phyloP scores from a whole-genome alignment of 371 early-diverging fungal species.

The Circinella minor region DNA sequence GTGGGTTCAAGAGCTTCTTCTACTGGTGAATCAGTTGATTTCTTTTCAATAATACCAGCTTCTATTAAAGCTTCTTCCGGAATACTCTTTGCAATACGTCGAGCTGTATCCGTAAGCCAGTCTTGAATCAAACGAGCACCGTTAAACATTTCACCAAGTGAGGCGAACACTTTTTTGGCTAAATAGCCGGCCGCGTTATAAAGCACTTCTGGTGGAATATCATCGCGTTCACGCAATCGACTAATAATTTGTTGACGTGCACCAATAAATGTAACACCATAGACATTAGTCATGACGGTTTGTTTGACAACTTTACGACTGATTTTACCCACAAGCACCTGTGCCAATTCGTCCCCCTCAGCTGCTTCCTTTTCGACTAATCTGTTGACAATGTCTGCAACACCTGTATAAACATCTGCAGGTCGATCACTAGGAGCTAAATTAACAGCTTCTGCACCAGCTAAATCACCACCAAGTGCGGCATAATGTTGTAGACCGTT shows the following conservation, averaged over 20 bases:
- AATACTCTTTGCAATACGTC: slow-evolving; percentile 81
- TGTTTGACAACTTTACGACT: slow-evolving; percentile 97
- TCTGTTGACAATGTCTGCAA: slow-evolving; percentile 78
- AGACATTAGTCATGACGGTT: slow-evolving; percentile 99
- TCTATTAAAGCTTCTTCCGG: slow-evolving; percentile 65
- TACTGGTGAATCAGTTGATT: not conserved
- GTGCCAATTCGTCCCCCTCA: slow-evolving; percentile 60
- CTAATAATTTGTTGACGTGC: slow-evolving; percentile 89
- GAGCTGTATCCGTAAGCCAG: slow-evolving; percentile 93
- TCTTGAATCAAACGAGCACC: slow-evolving; percentile 91
- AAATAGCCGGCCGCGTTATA: slow-evolving; percentile 69
- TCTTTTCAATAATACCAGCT: slow-evolving; percentile 31
- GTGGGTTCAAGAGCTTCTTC: slow-evolving; percentile 9
- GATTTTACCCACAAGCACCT: slow-evolving; percentile 68
- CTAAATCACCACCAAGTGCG: slow-evolving; percentile 93
- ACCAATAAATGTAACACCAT: slow-evolving; percentile 97
- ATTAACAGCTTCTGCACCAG: slow-evolving; percentile 94
- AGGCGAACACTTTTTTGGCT: slow-evolving; percentile 84
- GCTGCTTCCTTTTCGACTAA: slow-evolving; percentile 71
- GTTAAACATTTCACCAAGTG: slow-evolving; percentile 88
- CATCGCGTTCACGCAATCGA: slow-evolving; percentile 77
- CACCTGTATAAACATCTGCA: slow-evolving; percentile 94
- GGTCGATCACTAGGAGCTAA: slow-evolving; percentile 86
- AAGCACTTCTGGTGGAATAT: slow-evolving; percentile 61
- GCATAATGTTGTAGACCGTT: slow-evolving; percentile 99